Conservation (phyloP, 164 flowering plant genomes). For the Magnolia changhungtana region DNA sequence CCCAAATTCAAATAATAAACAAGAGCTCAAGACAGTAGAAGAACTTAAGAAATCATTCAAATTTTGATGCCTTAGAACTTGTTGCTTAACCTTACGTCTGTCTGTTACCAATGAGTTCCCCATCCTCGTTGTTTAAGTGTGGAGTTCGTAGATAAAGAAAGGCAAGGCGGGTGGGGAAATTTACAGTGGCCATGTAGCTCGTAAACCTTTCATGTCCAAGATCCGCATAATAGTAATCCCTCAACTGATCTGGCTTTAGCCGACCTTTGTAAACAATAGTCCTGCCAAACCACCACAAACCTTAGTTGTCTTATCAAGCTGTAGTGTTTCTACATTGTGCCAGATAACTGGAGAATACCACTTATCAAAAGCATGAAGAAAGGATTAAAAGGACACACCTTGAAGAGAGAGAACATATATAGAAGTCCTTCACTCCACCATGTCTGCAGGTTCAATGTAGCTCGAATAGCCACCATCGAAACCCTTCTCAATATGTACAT, state of each 20-base stretch:
- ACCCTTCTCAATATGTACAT: no score
- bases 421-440: slow-evolving; percentile 86
- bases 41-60: no score
- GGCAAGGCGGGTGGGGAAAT: slow-evolving; percentile 52
- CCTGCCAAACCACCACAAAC: slow-evolving; percentile 27
- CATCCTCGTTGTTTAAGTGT: slow-evolving; percentile 63
- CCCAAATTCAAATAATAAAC: no score
- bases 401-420: slow-evolving; percentile 94
- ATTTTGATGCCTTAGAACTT: no score
- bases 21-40: no score
- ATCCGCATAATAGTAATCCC: slow-evolving; percentile 83
- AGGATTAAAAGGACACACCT: slow-evolving; percentile 38
- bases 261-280: no score
- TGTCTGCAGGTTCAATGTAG: no score
- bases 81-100: slow-evolving; percentile 80
- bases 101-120: slow-evolving; percentile 48
- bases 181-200: slow-evolving; percentile 99
- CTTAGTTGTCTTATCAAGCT: no score
- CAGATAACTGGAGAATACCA: not conserved
- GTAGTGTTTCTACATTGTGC: not conserved
- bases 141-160: slow-evolving; percentile 57
- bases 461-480: no score
- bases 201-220: slow-evolving; percentile 98
- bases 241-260: slow-evolving; percentile 90
- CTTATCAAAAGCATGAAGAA: not conserved